Percentiles rank a stretch among this genome's conserved stretches.
phyloP scores from a whole-genome alignment of 2,329 filamentous ascomycete genomes.

The Dactylellina drechsleri region DNA sequence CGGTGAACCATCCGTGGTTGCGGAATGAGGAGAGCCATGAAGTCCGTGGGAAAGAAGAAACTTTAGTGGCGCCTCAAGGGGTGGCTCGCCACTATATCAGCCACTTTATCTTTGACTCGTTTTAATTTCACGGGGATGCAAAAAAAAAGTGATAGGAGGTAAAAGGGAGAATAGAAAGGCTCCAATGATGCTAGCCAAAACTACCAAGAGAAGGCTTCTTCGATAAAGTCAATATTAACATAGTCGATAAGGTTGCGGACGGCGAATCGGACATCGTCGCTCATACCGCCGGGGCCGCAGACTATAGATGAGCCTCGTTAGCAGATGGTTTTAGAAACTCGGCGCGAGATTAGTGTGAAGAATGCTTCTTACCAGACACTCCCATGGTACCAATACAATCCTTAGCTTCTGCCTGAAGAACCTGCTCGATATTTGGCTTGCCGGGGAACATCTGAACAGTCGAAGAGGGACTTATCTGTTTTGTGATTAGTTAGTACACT shows the following conservation, averaged over 20 bases:
- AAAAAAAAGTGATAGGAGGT: not conserved
- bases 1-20: too few relatives aligned
- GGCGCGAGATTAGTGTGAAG: constrained; percentile 63
- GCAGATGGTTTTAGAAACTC: not conserved
- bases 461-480: constrained; percentile 71
- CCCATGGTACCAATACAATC: constrained; percentile 78
- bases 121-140: too few relatives aligned
- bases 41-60: too few relatives aligned
- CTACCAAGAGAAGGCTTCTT: constrained; percentile 75
- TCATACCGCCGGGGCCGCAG: constrained; percentile 78
- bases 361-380: constrained; percentile 74
- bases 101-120: too few relatives aligned
- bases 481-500: constrained; percentile 17
- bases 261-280: constrained; percentile 77
- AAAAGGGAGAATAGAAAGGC: not conserved
- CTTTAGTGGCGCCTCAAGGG: too few relatives aligned
- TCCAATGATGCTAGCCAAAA: not conserved
- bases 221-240: constrained; percentile 76
- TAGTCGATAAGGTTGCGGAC: constrained; percentile 72
- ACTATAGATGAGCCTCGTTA: constrained; percentile 62
- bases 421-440: constrained; percentile 76
- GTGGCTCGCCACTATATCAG: too few relatives aligned
- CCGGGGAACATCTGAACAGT: constrained; percentile 88
- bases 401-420: constrained; percentile 78
- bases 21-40: too few relatives aligned